Conservation (phyloP, 2,329 filamentous ascomycete genomes). For the Fusarium sarcochroum region DNA sequence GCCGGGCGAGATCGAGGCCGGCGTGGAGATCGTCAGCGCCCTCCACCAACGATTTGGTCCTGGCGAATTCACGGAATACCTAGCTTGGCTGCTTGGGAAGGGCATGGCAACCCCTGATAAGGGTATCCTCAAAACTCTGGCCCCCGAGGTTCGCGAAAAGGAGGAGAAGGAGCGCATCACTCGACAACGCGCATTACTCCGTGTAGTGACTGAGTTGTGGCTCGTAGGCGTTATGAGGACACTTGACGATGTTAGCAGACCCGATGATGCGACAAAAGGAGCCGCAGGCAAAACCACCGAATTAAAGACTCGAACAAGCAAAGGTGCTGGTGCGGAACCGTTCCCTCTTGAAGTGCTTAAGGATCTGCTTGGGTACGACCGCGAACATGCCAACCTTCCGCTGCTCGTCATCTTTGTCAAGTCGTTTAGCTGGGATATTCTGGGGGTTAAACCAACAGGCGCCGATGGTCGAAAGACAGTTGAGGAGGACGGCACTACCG, state of each 20-base stretch:
- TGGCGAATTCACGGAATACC: constrained; percentile 88
- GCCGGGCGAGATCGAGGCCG: constrained; percentile 90
- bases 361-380: constrained; percentile 92
- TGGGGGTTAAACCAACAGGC: constrained; percentile 81
- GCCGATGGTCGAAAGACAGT: constrained; percentile 87
- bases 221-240: constrained; percentile 89
- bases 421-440: constrained; percentile 93
- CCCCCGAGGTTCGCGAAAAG: constrained; percentile 87
- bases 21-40: constrained; percentile 94
- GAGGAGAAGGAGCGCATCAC: constrained; percentile 95
- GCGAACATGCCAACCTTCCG: constrained; percentile 91
- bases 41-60: constrained; percentile 95
- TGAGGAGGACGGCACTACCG: constrained; percentile 81
- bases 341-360: constrained; percentile 98
- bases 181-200: constrained; percentile 86
- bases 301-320: constrained; percentile 68
- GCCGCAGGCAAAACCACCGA: constrained; percentile 74
- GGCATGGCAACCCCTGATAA: constrained; percentile 94
- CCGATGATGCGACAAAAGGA: constrained; percentile 74
- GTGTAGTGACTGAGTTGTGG: constrained; percentile 96
- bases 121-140: constrained; percentile 81
- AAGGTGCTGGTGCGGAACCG: constrained; percentile 81
- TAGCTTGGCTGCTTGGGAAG: constrained; percentile 93
- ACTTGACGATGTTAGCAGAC: constrained; percentile 75
- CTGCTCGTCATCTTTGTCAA: constrained; percentile 96